phyloP scores from a whole-genome alignment of 169 alveolate genomes.

The Plasmodium vinckei region DNA sequence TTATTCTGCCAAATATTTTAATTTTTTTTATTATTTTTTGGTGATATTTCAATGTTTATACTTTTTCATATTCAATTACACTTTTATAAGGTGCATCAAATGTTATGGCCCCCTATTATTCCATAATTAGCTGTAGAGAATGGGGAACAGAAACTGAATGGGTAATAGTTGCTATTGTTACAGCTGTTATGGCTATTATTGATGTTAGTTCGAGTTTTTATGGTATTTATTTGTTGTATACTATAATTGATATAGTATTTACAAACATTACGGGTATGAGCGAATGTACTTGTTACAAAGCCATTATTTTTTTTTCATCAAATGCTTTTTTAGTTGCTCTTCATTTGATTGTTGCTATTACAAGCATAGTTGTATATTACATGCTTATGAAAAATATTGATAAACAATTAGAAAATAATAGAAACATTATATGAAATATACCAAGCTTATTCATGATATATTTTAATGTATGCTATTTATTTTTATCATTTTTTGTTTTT shows the following conservation, averaged over 20 bases:
- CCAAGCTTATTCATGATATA: not conserved
- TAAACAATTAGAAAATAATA: slow-evolving; percentile 77
- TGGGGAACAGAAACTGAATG: slow-evolving; percentile 85
- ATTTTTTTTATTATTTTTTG: slow-evolving; percentile 6
- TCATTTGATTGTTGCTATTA: slow-evolving; percentile 79
- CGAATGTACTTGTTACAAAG: slow-evolving; percentile 53
- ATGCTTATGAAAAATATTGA: slow-evolving; percentile 74
- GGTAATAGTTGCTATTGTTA: slow-evolving; percentile 77
- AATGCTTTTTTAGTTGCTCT: slow-evolving; percentile 78
- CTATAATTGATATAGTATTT: slow-evolving; percentile 50
- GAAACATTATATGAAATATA: slow-evolving; percentile 63
- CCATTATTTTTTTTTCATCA: slow-evolving; percentile 77
- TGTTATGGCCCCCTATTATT: slow-evolving; percentile 59
- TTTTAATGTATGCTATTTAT: not conserved
- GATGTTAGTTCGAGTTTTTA: slow-evolving; percentile 77
- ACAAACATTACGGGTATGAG: slow-evolving; percentile 25
- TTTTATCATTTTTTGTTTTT: not conserved
- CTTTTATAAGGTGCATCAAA: slow-evolving; percentile 42
- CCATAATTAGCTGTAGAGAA: slow-evolving; percentile 67
- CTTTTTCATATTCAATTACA: not conserved
- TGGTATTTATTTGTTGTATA: slow-evolving; percentile 65
- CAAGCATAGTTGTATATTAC: slow-evolving; percentile 67
- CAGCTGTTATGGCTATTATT: slow-evolving; percentile 81
- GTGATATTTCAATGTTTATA: not conserved
- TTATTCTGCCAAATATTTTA: slow-evolving; percentile 13